Base-by-base conservation (phyloP, 495 filamentous ascomycete genomes). In the Physcia stellaris region DNA sequence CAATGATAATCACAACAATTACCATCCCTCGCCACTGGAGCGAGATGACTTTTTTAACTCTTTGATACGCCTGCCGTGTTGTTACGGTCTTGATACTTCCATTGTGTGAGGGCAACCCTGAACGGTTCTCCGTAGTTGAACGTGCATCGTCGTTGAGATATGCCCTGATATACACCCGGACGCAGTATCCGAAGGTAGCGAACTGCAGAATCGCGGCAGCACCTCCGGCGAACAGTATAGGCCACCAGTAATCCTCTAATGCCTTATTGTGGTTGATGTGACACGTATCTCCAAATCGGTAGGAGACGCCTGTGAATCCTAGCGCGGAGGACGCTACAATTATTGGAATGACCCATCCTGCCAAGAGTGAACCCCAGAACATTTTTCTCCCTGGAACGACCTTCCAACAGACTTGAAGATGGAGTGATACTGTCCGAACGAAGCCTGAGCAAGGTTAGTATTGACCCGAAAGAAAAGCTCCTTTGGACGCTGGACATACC, bases 321-420 rank as follows among this genome's bases (percentile, higher is more conserved):
- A 96, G 68, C 45, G 84, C 80, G 12, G 83, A 57, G 1, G 77
- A 64, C 18, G 87, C 66, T 30, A 82, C 79, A 18, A 84, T 53
- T 22, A 74, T 68, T 2, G 86, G 84, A 29, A 96, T 65, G 6
- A 76, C 85, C 79, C 87, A 93, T 42, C 92, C 90, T 31, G 73
- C 61, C 6, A 72, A 62, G 48, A 94, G 76, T 9, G 92, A 76
- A 44, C 69, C 70, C 71, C 83, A 86, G 77, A 95, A 95, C 59
- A 94, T 95, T 44, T 76, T 85, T 15, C 72, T 70, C 3, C 90
- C 92, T 6, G 92, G 78, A 4, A 88, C 75, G 15, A 92, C 65
- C 53, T 96, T 84, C 92, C 92, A 98, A 64, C 86, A 94, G 32
- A 98, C 94, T 60, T 96, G 92, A 10, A 98, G 73, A 56, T 98